Evolutionary conservation across 2,329 filamentous ascomycete genomes (phyloP), one percentile per base, ranked within the genome.

Genomic region (Zalaria obscura): DNA sequence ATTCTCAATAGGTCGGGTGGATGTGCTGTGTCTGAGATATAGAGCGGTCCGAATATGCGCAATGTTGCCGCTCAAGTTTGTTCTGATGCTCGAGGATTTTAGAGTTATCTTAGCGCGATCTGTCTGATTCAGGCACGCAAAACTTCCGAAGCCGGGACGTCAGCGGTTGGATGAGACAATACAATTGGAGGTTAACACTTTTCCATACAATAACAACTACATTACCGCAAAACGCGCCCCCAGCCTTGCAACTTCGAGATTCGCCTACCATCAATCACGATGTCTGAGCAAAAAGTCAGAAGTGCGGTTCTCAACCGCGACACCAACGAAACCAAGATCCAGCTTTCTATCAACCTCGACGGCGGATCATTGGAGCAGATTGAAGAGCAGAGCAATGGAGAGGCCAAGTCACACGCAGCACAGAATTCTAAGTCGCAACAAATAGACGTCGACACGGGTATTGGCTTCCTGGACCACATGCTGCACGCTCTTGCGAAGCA

Each of bases 401-500:
- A 58, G 33, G 50, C 50, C 39, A 75, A 75, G 45, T 70, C 71
- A 43, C 91, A 98, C 60, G 89, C 91, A 27, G 80, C 80, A 1
- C 89, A 98, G 64, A 70, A 78, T 49, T 89, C 83, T 52, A 78
- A 81, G 51, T 83, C 80, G 35, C 91, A 96, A 64, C 78, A 77
- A 46, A 95, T 96, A 59, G 77, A 77, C 57, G 73, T 96, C 50
- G 80, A 85, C 70, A 94, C 89, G 0, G 91, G 91, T 49, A 93
- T 98, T 62, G 91, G 91, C 45, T 98, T 98, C 65, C 72, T 98
- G 43, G 91, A 98, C 67, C 91, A 98, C 70, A 96, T 98, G 89
- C 74, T 96, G 39, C 91, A 98, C 64, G 91, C 91, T 4, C 73
- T 96, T 42, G 84, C 91, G 39, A 96, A 98, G 66, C 91, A 98